Conservation (phyloP, 2,329 filamentous ascomycete species). For the Sporothrix inflata region DNA sequence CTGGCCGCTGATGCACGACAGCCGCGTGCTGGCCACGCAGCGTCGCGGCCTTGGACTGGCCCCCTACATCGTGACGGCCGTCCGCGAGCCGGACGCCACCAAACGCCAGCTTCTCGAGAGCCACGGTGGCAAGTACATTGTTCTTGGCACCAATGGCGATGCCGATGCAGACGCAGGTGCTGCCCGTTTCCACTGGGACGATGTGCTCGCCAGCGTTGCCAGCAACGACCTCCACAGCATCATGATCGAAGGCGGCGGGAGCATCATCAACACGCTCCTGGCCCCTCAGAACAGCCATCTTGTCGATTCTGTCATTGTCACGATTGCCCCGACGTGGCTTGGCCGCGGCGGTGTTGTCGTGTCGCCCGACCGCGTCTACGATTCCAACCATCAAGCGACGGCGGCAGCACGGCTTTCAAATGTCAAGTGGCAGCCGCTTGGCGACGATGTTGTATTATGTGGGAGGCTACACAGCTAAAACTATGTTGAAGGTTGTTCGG, state of each 20-base stretch:
- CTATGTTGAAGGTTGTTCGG: background rate
- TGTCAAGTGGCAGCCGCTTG: conserved; percentile 76
- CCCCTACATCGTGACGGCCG: conserved; percentile 70
- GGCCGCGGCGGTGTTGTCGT: conserved; percentile 81
- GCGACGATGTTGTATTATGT: conserved; percentile 81
- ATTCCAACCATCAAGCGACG: conserved; percentile 54
- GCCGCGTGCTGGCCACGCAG: conserved; percentile 69
- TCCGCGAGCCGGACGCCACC: conserved; percentile 49
- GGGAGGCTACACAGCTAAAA: conserved; percentile 50
- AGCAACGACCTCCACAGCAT: conserved; percentile 70
- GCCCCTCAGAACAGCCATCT: conserved; percentile 61
- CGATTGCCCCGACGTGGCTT: conserved; percentile 88
- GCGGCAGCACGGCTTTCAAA: conserved; percentile 67
- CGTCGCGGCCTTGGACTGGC: conserved; percentile 67
- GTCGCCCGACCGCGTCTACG: conserved; percentile 63
- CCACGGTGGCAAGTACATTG: conserved; percentile 58
- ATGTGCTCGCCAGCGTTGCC: conserved; percentile 62
- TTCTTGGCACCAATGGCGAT: conserved; percentile 37
- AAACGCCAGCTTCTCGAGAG: conserved; percentile 49
- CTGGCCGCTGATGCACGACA: conserved; percentile 65
- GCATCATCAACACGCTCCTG: conserved; percentile 82
- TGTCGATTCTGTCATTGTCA: conserved; percentile 77
- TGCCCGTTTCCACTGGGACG: conserved; percentile 63
- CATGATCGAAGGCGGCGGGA: conserved; percentile 89
- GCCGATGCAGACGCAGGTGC: conserved; percentile 34